Conservation (phyloP, 164 flowering plant genomes). For the Tetracentron sinense region DNA sequence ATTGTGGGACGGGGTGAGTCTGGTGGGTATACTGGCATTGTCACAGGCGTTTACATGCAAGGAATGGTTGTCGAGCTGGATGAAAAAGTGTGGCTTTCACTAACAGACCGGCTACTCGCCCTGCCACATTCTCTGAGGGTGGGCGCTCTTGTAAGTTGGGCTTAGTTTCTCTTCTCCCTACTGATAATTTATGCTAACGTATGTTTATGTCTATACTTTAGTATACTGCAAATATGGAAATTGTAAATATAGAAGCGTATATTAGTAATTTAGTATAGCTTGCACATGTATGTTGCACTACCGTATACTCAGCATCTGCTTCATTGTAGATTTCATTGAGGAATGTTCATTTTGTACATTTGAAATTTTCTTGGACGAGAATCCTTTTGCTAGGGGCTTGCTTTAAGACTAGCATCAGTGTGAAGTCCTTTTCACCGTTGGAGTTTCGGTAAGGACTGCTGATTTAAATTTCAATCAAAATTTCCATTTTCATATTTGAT, state of each 20-base stretch:
- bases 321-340: slow-evolving; percentile 50
- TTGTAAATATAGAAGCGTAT: not conserved
- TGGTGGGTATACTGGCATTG: slow-evolving; percentile 53
- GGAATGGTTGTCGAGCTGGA: slow-evolving; percentile 84
- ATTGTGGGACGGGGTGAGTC: slow-evolving; percentile 44
- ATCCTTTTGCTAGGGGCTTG: slow-evolving; percentile 77
- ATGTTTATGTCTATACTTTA: too few species aligned
- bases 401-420: slow-evolving; percentile 51
- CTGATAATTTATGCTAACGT: not conserved
- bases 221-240: not conserved
- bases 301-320: not conserved
- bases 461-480: not conserved
- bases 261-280: not conserved
- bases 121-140: slow-evolving; percentile 61
- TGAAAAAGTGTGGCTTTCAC: slow-evolving; percentile 65
- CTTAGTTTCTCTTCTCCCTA: not conserved
- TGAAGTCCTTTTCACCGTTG: slow-evolving; percentile 64
- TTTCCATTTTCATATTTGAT: too few species aligned
- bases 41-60: slow-evolving; percentile 71
- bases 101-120: slow-evolving; percentile 44
- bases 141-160: slow-evolving; percentile 68
- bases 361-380: slow-evolving; percentile 67
- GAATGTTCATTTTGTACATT: slow-evolving; percentile 69
- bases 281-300: not conserved
- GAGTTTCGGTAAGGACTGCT: slow-evolving; percentile 47